phyloP scores from a whole-genome alignment of 495 filamentous ascomycete genomes.

The Cercophora scortea region DNA sequence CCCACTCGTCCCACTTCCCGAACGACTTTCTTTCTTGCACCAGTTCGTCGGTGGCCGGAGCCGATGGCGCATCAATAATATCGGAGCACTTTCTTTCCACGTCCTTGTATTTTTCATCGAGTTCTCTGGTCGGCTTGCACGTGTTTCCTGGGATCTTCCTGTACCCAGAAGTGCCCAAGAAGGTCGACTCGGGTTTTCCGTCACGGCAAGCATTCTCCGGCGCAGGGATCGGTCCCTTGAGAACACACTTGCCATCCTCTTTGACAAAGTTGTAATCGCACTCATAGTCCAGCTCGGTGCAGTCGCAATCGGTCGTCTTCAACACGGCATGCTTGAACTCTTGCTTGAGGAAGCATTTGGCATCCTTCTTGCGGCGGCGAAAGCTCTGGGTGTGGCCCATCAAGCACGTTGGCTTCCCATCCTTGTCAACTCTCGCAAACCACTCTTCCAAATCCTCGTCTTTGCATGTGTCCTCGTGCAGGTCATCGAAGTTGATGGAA shows the following conservation, averaged over 20 bases:
- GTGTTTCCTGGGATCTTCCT: conserved; percentile 85
- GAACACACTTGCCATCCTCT: conserved; percentile 48
- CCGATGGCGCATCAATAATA: conserved; percentile 28
- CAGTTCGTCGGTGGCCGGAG: conserved; percentile 52
- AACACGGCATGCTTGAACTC: conserved; percentile 68
- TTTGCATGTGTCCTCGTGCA: conserved; percentile 76
- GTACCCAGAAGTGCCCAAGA: conserved; percentile 80
- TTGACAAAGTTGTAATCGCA: conserved; percentile 84
- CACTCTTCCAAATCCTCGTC: conserved; percentile 79
- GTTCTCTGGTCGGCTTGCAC: conserved; percentile 52
- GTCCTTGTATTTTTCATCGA: conserved; percentile 50
- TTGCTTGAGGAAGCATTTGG: conserved; percentile 81
- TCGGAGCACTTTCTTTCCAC: conserved; percentile 50
- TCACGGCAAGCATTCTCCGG: conserved; percentile 61
- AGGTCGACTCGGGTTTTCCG: conserved; percentile 52
- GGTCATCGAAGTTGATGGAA: conserved; percentile 70
- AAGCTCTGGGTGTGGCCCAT: conserved; percentile 93
- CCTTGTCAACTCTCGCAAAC: conserved; percentile 71
- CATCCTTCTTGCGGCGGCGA: conserved; percentile 70
- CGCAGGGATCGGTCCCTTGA: conserved; percentile 40
- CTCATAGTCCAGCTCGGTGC: conserved; percentile 77
- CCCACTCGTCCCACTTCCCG: conserved; percentile 45
- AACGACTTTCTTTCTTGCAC: conserved; percentile 47
- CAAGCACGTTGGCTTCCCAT: conserved; percentile 75
- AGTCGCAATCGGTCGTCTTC: conserved; percentile 64